These are phyloP conservation scores for Parafenestella ontariensis DNA, from an alignment of 2,329 filamentous ascomycete species.

Conservation along the genomic window DNA sequence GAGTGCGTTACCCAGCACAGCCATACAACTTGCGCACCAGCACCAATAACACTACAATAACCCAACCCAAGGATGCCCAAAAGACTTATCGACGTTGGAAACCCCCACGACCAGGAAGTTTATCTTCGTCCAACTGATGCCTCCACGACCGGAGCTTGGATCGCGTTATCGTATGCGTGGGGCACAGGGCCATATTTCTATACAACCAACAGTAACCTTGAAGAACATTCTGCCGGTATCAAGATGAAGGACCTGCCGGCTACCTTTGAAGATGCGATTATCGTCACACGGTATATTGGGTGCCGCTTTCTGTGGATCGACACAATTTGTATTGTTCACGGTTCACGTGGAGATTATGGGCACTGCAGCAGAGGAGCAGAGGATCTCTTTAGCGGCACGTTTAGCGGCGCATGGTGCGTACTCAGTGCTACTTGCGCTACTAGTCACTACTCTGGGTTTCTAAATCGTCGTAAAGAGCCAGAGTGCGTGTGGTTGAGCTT, in stretches of 20 bases:
- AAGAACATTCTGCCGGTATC: not conserved
- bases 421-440: not conserved
- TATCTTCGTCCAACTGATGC: not conserved
- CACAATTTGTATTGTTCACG: not conserved
- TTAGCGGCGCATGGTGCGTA: not conserved
- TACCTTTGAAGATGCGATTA: not conserved
- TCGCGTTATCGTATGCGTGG: not conserved
- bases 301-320: not conserved
- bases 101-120: not conserved
- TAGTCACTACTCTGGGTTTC: not conserved
- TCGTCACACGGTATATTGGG: not conserved
- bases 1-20: not conserved
- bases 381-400: not conserved
- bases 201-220: not conserved
- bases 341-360: not conserved
- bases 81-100: not conserved
- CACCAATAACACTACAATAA: not conserved
- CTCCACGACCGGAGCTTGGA: not conserved
- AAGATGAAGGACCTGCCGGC: constrained; percentile 3
- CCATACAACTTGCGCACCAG: not conserved
- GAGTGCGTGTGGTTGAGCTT: not conserved
- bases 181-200: not conserved
- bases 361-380: not conserved
- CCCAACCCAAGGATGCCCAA: not conserved
- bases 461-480: not conserved